These are phyloP conservation scores for Fusarium sp. DNA, from an alignment of 2,329 filamentous ascomycete species.

Conservation along the genomic window DNA sequence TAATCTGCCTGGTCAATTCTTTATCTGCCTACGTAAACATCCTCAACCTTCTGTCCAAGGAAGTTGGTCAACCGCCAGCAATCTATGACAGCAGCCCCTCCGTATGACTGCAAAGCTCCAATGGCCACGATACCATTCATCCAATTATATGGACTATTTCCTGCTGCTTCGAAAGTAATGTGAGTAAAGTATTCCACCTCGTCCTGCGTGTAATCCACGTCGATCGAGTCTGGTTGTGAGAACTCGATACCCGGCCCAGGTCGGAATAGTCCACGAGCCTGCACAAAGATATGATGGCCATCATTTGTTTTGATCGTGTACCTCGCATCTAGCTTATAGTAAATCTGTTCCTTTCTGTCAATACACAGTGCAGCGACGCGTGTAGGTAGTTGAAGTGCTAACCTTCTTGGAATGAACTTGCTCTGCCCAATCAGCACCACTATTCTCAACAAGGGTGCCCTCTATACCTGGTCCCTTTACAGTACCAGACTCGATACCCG, in stretches of 20 bases:
- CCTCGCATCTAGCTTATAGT: background rate
- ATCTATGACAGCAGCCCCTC: conserved; percentile 24
- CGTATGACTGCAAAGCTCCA: conserved; percentile 1
- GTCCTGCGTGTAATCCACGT: conserved; percentile 10
- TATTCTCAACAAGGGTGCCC: background rate
- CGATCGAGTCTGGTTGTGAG: background rate
- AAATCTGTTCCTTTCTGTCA: background rate
- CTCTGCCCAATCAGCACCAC: background rate
- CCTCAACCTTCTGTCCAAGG: background rate
- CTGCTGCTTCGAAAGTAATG: conserved; percentile 26
- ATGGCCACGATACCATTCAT: conserved; percentile 31
- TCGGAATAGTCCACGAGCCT: background rate
- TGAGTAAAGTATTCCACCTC: conserved; percentile 34
- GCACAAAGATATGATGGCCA: background rate
- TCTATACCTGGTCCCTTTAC: background rate
- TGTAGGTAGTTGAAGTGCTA: background rate
- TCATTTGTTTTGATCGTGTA: background rate
- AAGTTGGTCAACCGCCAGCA: conserved; percentile 35
- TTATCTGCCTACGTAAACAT: background rate
- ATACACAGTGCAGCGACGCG: background rate
- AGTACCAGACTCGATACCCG: background rate
- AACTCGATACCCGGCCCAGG: background rate
- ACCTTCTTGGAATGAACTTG: background rate
- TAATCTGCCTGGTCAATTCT: background rate
- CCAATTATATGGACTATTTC: conserved; percentile 20